phyloP scores from a whole-genome alignment of 2,329 filamentous ascomycete species.

The Tolypocladium paradoxum region DNA sequence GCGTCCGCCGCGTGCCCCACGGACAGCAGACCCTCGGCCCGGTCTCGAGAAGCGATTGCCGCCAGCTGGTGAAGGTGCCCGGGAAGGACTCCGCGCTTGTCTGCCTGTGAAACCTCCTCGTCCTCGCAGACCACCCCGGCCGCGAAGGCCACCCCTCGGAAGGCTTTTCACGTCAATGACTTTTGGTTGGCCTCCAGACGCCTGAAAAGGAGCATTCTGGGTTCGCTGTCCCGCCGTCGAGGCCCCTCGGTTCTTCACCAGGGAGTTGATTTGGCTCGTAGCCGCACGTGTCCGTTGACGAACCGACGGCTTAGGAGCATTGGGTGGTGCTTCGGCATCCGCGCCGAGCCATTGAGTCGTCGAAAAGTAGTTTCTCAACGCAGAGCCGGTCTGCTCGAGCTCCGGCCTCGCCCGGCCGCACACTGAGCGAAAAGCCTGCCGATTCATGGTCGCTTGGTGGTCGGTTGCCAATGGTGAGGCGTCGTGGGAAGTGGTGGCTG shows the following conservation, averaged over 20 bases:
- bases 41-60: slow-evolving; percentile 9
- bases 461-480: no score
- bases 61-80: slow-evolving; percentile 1
- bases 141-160: slow-evolving; percentile 18
- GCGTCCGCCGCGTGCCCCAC: slow-evolving; percentile 8
- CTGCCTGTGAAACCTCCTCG: slow-evolving; percentile 1
- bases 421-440: slow-evolving; percentile 26
- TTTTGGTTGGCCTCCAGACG: slow-evolving; percentile 14
- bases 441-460: slow-evolving; percentile 21
- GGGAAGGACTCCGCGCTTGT: neutral
- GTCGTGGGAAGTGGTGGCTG: neutral
- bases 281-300: slow-evolving; percentile 22
- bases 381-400: slow-evolving; percentile 17
- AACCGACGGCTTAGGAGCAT: slow-evolving; percentile 11
- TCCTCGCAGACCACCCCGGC: slow-evolving; percentile 13
- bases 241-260: slow-evolving; percentile 13
- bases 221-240: neutral
- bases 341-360: slow-evolving; percentile 24
- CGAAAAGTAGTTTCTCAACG: slow-evolving; percentile 23
- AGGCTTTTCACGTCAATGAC: slow-evolving; percentile 29
- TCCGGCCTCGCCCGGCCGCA: slow-evolving; percentile 24
- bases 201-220: neutral
- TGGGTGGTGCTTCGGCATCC: slow-evolving; percentile 12
- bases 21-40: slow-evolving; percentile 2
- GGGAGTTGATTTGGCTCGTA: slow-evolving; percentile 20